These are phyloP conservation scores for Xylaria sp. DNA, from an alignment of 2,329 filamentous ascomycete species.

Conservation along the genomic window DNA sequence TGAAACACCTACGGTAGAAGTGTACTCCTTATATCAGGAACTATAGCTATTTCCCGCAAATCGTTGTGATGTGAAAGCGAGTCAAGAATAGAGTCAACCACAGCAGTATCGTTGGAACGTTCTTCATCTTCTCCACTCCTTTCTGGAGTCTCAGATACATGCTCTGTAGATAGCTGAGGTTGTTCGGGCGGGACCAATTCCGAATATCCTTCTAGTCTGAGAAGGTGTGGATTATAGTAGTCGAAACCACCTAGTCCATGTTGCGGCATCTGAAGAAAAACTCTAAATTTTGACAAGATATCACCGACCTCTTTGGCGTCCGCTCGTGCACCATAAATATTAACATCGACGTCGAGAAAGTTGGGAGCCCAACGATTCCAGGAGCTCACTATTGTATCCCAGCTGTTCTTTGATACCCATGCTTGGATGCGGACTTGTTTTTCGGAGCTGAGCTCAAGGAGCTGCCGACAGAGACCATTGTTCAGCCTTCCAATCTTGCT, in stretches of 20 bases:
- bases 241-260: background rate
- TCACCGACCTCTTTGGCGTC: slow-evolving; percentile 22
- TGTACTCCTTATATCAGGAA: slow-evolving; percentile 15
- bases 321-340: slow-evolving; percentile 26
- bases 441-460: slow-evolving; percentile 6
- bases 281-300: slow-evolving; percentile 14
- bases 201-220: slow-evolving; percentile 16
- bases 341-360: slow-evolving; percentile 20
- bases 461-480: slow-evolving; percentile 12
- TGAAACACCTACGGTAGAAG: slow-evolving; percentile 3
- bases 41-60: slow-evolving; percentile 3
- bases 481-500: slow-evolving; percentile 14
- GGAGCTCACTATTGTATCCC: background rate
- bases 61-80: slow-evolving; percentile 19
- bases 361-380: background rate
- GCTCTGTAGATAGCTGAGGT: background rate
- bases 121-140: background rate
- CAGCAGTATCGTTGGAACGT: background rate
- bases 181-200: background rate
- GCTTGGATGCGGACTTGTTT: slow-evolving; percentile 4
- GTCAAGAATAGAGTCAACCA: slow-evolving; percentile 18
- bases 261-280: slow-evolving; percentile 26
- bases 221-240: slow-evolving; percentile 34
- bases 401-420: background rate
- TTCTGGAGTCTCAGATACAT: background rate